Evolutionary conservation across 2,329 filamentous ascomycete species (phyloP).

Genomic region (Pezicula rhizophila): DNA sequence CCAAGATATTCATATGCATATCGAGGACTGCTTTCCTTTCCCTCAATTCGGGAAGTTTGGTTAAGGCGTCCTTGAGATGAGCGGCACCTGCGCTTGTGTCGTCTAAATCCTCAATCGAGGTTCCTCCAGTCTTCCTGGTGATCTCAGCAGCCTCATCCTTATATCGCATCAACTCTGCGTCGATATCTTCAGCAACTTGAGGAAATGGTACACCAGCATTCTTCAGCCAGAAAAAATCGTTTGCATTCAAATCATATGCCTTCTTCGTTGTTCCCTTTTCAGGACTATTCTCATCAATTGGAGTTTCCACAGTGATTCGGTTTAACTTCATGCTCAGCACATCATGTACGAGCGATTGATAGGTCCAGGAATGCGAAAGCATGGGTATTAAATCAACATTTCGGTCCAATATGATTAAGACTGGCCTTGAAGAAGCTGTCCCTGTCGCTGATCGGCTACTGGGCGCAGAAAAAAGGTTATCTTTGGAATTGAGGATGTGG

Average conservation of each 20-base stretch:
- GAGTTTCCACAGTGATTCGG: constrained; percentile 85
- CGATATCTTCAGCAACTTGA: constrained; percentile 93
- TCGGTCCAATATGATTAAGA: constrained; percentile 88
- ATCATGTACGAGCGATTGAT: constrained; percentile 79
- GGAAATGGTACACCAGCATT: constrained; percentile 90
- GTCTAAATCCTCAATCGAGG: constrained; percentile 85
- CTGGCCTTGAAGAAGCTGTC: constrained; percentile 71
- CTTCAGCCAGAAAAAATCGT: constrained; percentile 94
- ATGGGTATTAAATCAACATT: constrained; percentile 95
- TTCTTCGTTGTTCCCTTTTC: constrained; percentile 75
- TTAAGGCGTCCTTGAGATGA: constrained; percentile 93
- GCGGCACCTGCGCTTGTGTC: constrained; percentile 85
- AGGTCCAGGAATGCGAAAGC: constrained; percentile 93
- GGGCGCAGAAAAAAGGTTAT: constrained; percentile 76
- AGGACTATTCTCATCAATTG: constrained; percentile 70
- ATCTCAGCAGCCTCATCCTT: constrained; percentile 93
- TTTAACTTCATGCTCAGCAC: constrained; percentile 79
- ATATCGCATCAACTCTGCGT: constrained; percentile 86
- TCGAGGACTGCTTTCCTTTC: constrained; percentile 90
- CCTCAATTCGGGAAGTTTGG: constrained; percentile 80
- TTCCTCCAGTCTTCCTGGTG: constrained; percentile 90
- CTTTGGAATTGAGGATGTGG: constrained; percentile 95
- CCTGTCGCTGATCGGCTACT: constrained; percentile 52
- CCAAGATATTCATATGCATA: constrained; percentile 98
- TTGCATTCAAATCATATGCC: constrained; percentile 81